phyloP scores from a whole-genome alignment of 345 rosid genomes.

The Euclidium syriacum region DNA sequence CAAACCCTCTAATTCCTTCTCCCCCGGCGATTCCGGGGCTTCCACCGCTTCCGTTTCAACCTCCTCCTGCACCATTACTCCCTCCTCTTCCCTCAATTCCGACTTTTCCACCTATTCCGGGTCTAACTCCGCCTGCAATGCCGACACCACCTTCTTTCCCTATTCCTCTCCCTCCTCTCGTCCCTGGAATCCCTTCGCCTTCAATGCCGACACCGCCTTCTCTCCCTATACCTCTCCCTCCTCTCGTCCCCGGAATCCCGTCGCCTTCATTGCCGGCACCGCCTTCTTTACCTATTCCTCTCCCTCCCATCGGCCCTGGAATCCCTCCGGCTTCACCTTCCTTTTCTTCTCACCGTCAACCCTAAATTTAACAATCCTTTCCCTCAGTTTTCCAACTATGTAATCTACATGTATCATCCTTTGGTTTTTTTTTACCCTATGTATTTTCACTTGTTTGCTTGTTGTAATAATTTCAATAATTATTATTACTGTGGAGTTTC shows the following conservation, averaged over 20 bases:
- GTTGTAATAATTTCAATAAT: conserved; percentile 13
- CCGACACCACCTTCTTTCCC: conserved; percentile 26
- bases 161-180: conserved; percentile 18
- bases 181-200: conserved; percentile 44
- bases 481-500: background rate
- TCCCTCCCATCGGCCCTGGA: conserved; percentile 33
- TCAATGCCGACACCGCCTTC: conserved; percentile 29
- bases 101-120: conserved; percentile 13
- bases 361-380: background rate
- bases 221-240: conserved; percentile 22
- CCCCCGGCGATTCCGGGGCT: conserved; percentile 40
- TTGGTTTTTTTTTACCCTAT: background rate
- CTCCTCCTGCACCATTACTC: conserved; percentile 28
- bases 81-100: conserved; percentile 35
- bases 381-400: background rate
- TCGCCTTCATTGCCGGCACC: conserved; percentile 41
- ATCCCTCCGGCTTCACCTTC: conserved; percentile 40
- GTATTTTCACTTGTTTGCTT: conserved; percentile 12
- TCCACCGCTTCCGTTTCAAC: conserved; percentile 26
- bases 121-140: conserved; percentile 33
- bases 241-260: conserved; percentile 35
- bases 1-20: conserved; percentile 40
- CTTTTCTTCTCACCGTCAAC: conserved; percentile 20
- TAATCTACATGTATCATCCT: conserved; percentile 10
- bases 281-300: conserved; percentile 12